These are phyloP conservation scores for Diaporthe nobilis DNA, from an alignment of 2,329 filamentous ascomycete genomes.

Conservation along the genomic window DNA sequence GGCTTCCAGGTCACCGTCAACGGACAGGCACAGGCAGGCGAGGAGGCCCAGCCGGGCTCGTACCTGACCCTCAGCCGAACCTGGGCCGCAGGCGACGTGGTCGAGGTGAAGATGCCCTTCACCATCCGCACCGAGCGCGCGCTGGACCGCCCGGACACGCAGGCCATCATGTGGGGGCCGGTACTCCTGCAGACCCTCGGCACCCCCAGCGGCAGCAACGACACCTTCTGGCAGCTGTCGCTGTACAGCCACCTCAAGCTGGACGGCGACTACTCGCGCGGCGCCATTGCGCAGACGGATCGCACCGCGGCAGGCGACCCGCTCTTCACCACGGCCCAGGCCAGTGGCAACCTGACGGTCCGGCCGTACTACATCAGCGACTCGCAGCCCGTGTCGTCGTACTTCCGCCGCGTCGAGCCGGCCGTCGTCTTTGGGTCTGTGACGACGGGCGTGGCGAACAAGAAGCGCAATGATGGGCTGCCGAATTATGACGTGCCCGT, in stretches of 20 bases:
- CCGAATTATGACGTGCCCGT: slow-evolving; percentile 51
- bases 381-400: slow-evolving; percentile 48
- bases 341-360: slow-evolving; percentile 42
- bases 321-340: slow-evolving; percentile 44
- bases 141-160: slow-evolving; percentile 51
- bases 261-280: slow-evolving; percentile 49
- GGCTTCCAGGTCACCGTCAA: slow-evolving; percentile 49
- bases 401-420: slow-evolving; percentile 51
- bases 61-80: slow-evolving; percentile 50
- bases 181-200: slow-evolving; percentile 50
- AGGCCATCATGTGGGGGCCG: slow-evolving; percentile 51
- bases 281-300: slow-evolving; percentile 45
- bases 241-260: slow-evolving; percentile 50
- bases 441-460: slow-evolving; percentile 48
- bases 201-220: slow-evolving; percentile 43
- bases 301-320: slow-evolving; percentile 46
- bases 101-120: slow-evolving; percentile 51
- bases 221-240: slow-evolving; percentile 48
- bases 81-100: slow-evolving; percentile 49
- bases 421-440: slow-evolving; percentile 48
- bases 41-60: slow-evolving; percentile 44
- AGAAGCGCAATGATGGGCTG: slow-evolving; percentile 50
- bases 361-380: slow-evolving; percentile 52
- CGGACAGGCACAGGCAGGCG: slow-evolving; percentile 43
- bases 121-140: slow-evolving; percentile 50